Percentiles rank a stretch among this genome's conserved stretches.
Evolutionary conservation across 768 basidiomycete species (phyloP).

Genomic region (Rickenella mellea): DNA sequence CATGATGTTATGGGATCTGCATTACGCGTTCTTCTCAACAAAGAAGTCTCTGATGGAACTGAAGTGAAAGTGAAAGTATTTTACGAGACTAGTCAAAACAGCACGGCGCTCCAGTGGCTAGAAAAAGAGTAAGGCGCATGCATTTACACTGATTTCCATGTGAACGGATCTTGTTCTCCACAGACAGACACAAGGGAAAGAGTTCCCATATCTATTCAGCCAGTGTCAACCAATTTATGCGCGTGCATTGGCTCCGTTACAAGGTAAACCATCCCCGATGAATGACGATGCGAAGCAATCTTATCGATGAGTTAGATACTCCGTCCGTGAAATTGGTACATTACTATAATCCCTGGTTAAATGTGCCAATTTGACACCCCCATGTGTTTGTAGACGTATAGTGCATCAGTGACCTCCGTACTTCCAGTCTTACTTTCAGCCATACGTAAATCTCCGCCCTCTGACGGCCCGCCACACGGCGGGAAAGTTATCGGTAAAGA

Average conservation of each 20-base stretch:
- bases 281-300: not conserved
- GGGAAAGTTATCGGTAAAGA: conserved; percentile 72
- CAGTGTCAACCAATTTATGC: conserved; percentile 92
- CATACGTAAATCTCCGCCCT: conserved; percentile 64
- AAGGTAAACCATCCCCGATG: conserved; percentile 36
- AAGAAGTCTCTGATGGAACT: conserved; percentile 31
- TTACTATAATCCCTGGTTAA: conserved; percentile 4
- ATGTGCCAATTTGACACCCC: not conserved
- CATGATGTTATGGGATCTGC: conserved; percentile 74
- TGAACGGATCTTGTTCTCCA: not conserved
- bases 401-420: conserved; percentile 66
- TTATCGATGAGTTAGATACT: conserved; percentile 43
- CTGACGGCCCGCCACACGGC: conserved; percentile 59
- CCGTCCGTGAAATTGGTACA: conserved; percentile 78
- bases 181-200: conserved; percentile 81
- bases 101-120: conserved; percentile 83
- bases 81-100: conserved; percentile 67
- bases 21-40: conserved; percentile 47
- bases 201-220: conserved; percentile 81
- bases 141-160: not conserved
- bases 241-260: conserved; percentile 67
- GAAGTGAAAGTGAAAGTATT: conserved; percentile 35
- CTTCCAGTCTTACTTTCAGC: conserved; percentile 86
- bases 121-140: conserved; percentile 51
- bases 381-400: conserved; percentile 53